Evolutionary conservation across 139 green algal genomes (phyloP).

Genomic region (Microglena sp.): DNA sequence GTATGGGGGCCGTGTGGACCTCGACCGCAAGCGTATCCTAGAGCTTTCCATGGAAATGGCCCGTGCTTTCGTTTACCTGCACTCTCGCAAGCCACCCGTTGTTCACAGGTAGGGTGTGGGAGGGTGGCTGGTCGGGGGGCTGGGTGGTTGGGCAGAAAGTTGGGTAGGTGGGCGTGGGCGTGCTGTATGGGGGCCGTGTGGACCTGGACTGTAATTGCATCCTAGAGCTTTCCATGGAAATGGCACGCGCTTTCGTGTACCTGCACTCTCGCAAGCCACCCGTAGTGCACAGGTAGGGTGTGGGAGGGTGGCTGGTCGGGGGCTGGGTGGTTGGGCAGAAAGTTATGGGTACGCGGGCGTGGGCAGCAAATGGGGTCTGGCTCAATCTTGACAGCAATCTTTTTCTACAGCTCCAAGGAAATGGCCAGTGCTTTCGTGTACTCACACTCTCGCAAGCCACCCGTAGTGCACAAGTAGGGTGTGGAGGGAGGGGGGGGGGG

Average conservation of each 20-base stretch:
- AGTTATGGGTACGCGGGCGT: too few species aligned
- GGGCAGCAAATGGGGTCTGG: constrained; percentile 27
- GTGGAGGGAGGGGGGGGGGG: too few species aligned
- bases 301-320: too few species aligned
- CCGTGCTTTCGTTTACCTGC: constrained; percentile 45
- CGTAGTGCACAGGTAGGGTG: constrained; percentile 36
- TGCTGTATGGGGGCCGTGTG: constrained; percentile 41
- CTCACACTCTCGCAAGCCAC: constrained; percentile 39
- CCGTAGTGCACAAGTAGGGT: constrained; percentile 34
- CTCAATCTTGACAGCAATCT: constrained; percentile 41
- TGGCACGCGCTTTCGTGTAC: constrained; percentile 39
- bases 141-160: too few species aligned
- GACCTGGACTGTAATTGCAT: constrained; percentile 38
- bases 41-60: constrained; percentile 1
- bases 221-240: neutral
- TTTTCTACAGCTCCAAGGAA: neutral
- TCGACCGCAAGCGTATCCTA: constrained; percentile 38
- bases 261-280: constrained; percentile 40
- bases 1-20: constrained; percentile 31
- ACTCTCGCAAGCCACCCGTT: constrained; percentile 33
- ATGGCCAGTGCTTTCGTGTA: constrained; percentile 39
- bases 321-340: too few species aligned
- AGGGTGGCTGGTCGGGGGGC: too few species aligned
- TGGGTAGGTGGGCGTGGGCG: too few species aligned
- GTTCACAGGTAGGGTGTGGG: too few species aligned